Base-by-base conservation (phyloP, 225 moss, liverwort and hornwort genomes). In the Anthoceros angustus region DNA sequence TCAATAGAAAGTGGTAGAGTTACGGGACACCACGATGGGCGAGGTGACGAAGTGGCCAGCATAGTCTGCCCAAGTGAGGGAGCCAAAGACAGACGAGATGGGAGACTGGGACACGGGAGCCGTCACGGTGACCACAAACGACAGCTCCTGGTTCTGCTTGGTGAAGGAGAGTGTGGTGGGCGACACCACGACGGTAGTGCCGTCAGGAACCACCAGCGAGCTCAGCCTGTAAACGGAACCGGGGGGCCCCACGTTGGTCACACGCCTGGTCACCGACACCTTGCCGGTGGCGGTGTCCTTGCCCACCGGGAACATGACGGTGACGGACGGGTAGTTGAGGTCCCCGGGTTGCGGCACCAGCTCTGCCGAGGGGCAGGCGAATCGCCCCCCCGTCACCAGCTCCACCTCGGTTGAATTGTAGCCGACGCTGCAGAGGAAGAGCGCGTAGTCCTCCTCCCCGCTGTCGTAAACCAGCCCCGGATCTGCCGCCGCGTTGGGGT, bases 401-500 rank as follows among this genome's bases (percentile, higher is more conserved):
- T 63, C 41, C 16, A 50, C 41, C 2, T 4, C 4, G 15, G 26
- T 20, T 0, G 60, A 64, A 60, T 69, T 62, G 55, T 40, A 10
- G 6, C 40, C 55, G 5, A 32, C 12, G 26, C 39, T 10, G 50
- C 73, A 74, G 0, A 74, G 73, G 16, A 69, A 68, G 1, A 49
- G 23, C n/a, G 11, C 40, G 41, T 74, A 68, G 64, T 74, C 69
- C 8, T 12, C 1, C 10, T 38, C 38, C 5, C 10, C 25, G 14
- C 60, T 40, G 40, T 74, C 69, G 60, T 69, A 74, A 18, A 74
- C 24, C 25, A 74, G 69, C 8, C 73, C 73, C 23, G 73, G 73
- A 24, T 74, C 69, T 12, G 55, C 64, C 11, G 73, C 73, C 65
- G n/a, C 23, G 3, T 39, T 12, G 1, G 67, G 61, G 7, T 69